A percentile compares a stretch with the other conserved stretches of the same genome.
Conservation (phyloP, 225 moss, liverwort and hornwort species). For the Bryoerythrophyllum caledonicum region DNA sequence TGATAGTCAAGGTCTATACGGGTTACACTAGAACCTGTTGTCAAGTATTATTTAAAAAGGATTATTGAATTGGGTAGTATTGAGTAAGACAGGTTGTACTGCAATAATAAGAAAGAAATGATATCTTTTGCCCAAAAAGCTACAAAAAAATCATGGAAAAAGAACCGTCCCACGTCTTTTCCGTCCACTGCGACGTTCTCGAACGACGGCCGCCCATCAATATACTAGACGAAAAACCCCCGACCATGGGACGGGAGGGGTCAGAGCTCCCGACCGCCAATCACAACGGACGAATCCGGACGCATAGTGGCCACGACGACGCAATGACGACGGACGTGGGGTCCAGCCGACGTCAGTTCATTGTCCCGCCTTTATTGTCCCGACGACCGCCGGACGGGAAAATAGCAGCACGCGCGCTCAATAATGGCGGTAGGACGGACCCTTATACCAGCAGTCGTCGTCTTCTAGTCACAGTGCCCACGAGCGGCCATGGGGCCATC, state of each 20-base stretch:
- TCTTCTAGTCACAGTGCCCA: too few relatives aligned
- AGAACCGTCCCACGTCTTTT: neutral
- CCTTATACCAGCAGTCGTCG: neutral
- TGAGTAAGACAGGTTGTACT: too few relatives aligned
- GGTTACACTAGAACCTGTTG: too few relatives aligned
- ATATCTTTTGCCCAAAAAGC: too few relatives aligned
- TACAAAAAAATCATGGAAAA: too few relatives aligned
- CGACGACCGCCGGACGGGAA: neutral
- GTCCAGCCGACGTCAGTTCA: neutral
- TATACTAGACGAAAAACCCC: neutral
- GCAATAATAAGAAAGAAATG: too few relatives aligned
- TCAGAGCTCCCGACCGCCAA: neutral
- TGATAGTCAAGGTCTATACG: too few relatives aligned
- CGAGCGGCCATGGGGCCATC: too few relatives aligned
- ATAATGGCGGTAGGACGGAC: neutral
- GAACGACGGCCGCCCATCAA: too few relatives aligned
- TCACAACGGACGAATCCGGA: neutral
- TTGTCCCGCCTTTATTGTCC: neutral
- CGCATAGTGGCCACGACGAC: neutral
- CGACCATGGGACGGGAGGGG: neutral
- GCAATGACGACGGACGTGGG: too few relatives aligned
- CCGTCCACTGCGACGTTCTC: neutral
- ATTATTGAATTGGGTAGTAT: too few relatives aligned
- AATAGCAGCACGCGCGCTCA: neutral
- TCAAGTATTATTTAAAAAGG: too few relatives aligned